Base-by-base conservation (phyloP, 2,329 filamentous ascomycete species). In the Arachnomyces sp. region DNA sequence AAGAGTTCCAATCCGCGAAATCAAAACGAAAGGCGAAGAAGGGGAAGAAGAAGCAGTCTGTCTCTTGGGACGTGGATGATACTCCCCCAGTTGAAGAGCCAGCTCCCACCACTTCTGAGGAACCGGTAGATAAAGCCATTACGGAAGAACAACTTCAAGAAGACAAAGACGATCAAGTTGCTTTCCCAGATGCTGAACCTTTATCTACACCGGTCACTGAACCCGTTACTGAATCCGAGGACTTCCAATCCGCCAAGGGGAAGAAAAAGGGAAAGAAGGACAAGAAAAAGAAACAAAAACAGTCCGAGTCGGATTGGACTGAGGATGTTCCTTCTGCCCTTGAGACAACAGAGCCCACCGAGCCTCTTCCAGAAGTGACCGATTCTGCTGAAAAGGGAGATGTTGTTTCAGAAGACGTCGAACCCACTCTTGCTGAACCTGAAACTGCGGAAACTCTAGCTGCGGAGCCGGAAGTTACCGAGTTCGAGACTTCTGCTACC, bases 101-200 rank as follows among this genome's bases (percentile, higher is more conserved):
- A 18, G 14, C n/a, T 25, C 5, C 9, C 38, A 7, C 18, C 35
- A 37, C 38, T 17, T 28, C 28, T 31, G 38, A 38, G 15, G 18
- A 25, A 9, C 21, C 21, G 5, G 21, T 9, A 5, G 21, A 25
- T 25, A 9, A 25, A 9, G 5, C 21, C 5, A 9, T 25, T 5
- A 9, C 21, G 21, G 21, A 25, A 5, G 21, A 25, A 9, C 21
- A 25, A 25, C 21, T 9, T 25, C 53, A 48, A 34, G 53, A 57
- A 45, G 51, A 47, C 2, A 52, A 49, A 41, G 56, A 55, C 28
- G 50, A 53, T 8, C 49, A 50, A 34, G 44, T 40, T 28, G 39
- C 31, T 12, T 4, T 9, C 21, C 5, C 5, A 25, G 21, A 25
- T 25, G 21, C 21, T 9, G 21, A 25, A 9, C 21, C 5, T 5